These are phyloP conservation scores for Xerocomellus amylosporus DNA, from an alignment of 768 basidiomycete species.

Conservation along the genomic window DNA sequence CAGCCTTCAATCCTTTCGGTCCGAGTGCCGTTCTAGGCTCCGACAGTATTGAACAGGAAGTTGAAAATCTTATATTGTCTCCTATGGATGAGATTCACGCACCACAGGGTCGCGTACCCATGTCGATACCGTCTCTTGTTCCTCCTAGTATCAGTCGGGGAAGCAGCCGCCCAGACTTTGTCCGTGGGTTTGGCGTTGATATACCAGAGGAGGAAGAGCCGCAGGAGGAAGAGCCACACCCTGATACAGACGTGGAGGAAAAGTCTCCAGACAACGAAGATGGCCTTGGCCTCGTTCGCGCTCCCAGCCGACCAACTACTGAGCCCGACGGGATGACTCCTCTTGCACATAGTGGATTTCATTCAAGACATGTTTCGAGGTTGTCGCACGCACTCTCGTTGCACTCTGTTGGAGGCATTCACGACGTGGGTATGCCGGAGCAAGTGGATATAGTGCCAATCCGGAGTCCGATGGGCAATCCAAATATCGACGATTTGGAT, in stretches of 20 bases:
- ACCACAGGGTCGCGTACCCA: conserved; percentile 54
- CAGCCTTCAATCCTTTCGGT: conserved; percentile 65
- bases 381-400: conserved; percentile 68
- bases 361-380: conserved; percentile 68
- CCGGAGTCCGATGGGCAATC: conserved; percentile 32
- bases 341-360: conserved; percentile 48
- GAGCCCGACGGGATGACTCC: conserved; percentile 45
- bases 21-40: conserved; percentile 53
- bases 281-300: conserved; percentile 16
- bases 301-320: conserved; percentile 25
- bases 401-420: conserved; percentile 55
- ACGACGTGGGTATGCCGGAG: conserved; percentile 31
- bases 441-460: conserved; percentile 31
- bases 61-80: conserved; percentile 23
- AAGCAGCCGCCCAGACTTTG: conserved; percentile 68
- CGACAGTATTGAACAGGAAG: conserved; percentile 40
- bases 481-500: conserved; percentile 36
- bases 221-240: conserved; percentile 41
- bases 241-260: conserved; percentile 33
- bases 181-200: conserved; percentile 77
- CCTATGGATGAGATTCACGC: conserved; percentile 41
- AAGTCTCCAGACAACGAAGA: conserved; percentile 39
- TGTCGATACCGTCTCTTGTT: conserved; percentile 44
- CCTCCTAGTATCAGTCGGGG: conserved; percentile 41
- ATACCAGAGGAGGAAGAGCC: conserved; percentile 74